Evolutionary conservation across 441 rosid species (phyloP), one percentile per base, ranked within the genome.

Genomic region (Cnidoscolus chayamansa): DNA sequence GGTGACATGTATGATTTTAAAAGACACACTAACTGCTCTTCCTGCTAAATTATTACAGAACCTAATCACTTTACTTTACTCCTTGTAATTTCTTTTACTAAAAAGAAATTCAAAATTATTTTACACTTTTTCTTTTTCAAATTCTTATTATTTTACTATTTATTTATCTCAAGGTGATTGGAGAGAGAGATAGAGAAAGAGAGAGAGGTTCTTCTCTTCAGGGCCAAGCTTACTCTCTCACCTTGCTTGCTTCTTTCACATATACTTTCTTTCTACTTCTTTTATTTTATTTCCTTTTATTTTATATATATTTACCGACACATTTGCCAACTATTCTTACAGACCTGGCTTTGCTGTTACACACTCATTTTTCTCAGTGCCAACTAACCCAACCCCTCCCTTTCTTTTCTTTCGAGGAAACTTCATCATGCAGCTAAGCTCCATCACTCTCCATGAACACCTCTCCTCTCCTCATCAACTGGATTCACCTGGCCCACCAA

Each of bases 31-130:
- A 82, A 87, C 88, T 71, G 80, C 88, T 82, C 81, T 63, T 80
- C 89, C 74, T 85, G 74, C 81, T 84, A 84, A 86, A 89, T 89
- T 86, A 88, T 90, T 86, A 84, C 87, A 84, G 81, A 88, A 78
- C 86, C 88, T 75, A 91, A 83, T 78, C 72, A 67, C 79, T 76
- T 76, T 73, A 20, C 62, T 48, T 76, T 73, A 20, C 62, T 48
- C 65, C 65, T 65, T 51, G 68, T 68, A 68, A 72, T 51, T 56
- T 69, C 58, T 50, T 68, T 61, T 56, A 74, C 7, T 49, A 25
- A 43, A 5, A 3, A 1, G 12, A 25, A 25, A 25, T 25, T 25
- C 25, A 25, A 12, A n/a, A 62, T 58, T 58, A 58, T 58, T 25
- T 10, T 10, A 71, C 49, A 70, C 69, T 48, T 63, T 48, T 63